Percentiles rank a stretch among this genome's conserved stretches.
Conservation (phyloP, 306 rosid genomes). For the Cucurbita moschata region DNA sequence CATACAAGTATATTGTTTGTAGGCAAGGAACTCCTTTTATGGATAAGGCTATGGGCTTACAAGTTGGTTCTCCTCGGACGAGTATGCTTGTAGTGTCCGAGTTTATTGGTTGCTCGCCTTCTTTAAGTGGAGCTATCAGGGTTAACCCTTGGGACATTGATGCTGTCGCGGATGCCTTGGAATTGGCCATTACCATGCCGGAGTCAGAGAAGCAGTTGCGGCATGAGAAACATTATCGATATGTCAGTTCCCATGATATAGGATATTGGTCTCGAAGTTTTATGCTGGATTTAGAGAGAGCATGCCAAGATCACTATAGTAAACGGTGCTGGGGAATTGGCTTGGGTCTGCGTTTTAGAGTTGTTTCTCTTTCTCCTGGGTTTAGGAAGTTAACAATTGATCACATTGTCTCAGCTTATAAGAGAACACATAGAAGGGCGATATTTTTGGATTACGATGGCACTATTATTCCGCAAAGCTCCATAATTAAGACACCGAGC, state of each 20-base stretch:
- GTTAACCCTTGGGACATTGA: constrained; percentile 14
- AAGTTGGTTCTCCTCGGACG: constrained; percentile 7
- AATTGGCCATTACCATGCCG: constrained; percentile 3
- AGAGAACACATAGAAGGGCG: constrained; percentile 12
- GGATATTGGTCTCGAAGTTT: constrained; percentile 16
- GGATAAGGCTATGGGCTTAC: constrained; percentile 13
- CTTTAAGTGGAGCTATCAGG: constrained; percentile 15
- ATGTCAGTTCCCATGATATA: constrained; percentile 13
- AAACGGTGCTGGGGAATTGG: constrained; percentile 16
- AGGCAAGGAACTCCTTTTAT: constrained; percentile 12
- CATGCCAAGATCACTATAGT: constrained; percentile 14
- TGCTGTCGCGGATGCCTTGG: constrained; percentile 15
- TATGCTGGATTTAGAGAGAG: constrained; percentile 14
- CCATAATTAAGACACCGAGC: constrained; percentile 11
- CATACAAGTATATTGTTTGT: constrained; percentile 13
- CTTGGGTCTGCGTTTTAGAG: constrained; percentile 13
- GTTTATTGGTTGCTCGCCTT: constrained; percentile 14
- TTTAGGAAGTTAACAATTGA: constrained; percentile 13
- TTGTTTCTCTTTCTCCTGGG: constrained; percentile 14
- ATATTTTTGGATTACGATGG: constrained; percentile 15
- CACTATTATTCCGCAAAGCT: constrained; percentile 11
- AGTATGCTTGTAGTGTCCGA: constrained; percentile 16
- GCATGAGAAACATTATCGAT: constrained; percentile 15
- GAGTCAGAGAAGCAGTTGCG: constrained; percentile 14
- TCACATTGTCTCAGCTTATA: constrained; percentile 15